These are phyloP conservation scores for Kalmusia sp. DNA, from an alignment of 2,329 filamentous ascomycete species.

Conservation along the genomic window DNA sequence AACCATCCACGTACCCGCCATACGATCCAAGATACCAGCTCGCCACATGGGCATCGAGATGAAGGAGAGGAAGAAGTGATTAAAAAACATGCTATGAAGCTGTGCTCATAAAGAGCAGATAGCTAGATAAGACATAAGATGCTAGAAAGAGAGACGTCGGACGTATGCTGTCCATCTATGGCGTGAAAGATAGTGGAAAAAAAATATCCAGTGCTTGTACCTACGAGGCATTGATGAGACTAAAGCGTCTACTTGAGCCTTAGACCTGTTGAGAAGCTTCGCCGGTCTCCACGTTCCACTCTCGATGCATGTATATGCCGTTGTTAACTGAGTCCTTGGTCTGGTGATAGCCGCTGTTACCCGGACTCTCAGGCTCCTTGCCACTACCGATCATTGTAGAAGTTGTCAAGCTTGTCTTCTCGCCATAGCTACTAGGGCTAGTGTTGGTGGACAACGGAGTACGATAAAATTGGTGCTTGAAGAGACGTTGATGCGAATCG, in stretches of 20 bases:
- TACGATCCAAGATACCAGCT: too few relatives aligned
- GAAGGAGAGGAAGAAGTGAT: too few relatives aligned
- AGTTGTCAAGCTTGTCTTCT: conserved; percentile 28
- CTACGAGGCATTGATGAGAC: too few relatives aligned
- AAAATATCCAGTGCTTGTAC: background rate
- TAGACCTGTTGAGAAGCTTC: background rate
- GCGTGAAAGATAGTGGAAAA: too few relatives aligned
- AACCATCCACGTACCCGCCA: too few relatives aligned
- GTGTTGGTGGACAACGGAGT: conserved; percentile 14
- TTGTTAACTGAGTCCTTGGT: conserved; percentile 2
- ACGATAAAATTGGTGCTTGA: conserved; percentile 31
- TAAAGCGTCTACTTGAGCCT: too few relatives aligned
- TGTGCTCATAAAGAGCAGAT: too few relatives aligned
- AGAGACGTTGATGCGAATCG: conserved; percentile 35
- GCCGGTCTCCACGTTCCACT: conserved; percentile 4
- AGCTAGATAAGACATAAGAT: background rate
- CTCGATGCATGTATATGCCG: conserved; percentile 7
- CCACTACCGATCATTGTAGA: conserved; percentile 21
- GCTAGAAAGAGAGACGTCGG: background rate
- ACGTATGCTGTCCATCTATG: background rate
- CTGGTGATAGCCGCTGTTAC: background rate
- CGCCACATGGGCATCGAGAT: too few relatives aligned
- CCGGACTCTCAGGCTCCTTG: conserved; percentile 24
- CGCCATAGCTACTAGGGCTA: conserved; percentile 14
- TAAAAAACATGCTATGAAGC: too few relatives aligned